These are phyloP conservation scores for Candida parachauliodes DNA, from an alignment of 805 yeast species.

Conservation along the genomic window DNA sequence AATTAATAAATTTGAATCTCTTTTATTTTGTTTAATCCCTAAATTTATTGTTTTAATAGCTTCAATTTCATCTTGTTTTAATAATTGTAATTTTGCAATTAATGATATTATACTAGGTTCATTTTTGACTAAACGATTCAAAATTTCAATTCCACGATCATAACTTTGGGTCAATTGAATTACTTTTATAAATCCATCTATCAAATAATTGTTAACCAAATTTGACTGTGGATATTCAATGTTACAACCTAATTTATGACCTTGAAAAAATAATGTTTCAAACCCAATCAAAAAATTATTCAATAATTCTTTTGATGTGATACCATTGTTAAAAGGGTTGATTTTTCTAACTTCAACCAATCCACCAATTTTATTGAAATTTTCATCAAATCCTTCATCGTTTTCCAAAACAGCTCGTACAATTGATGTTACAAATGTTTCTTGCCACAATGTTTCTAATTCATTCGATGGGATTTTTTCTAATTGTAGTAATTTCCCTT, in stretches of 20 bases:
- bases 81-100: constrained; percentile 49
- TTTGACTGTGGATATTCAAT: constrained; percentile 71
- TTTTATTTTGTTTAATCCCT: constrained; percentile 46
- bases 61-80: constrained; percentile 56
- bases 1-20: constrained; percentile 53
- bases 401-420: constrained; percentile 66
- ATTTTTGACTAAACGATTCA: constrained; percentile 45
- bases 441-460: constrained; percentile 47
- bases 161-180: constrained; percentile 63
- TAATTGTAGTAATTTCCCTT: constrained; percentile 47
- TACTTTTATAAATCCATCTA: constrained; percentile 67
- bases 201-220: constrained; percentile 60
- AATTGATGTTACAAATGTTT: constrained; percentile 63
- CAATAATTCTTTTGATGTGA: constrained; percentile 40
- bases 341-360: constrained; percentile 81
- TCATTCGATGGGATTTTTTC: constrained; percentile 58
- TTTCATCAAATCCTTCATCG: constrained; percentile 82
- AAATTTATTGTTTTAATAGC: constrained; percentile 52
- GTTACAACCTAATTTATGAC: constrained; percentile 61
- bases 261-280: constrained; percentile 61
- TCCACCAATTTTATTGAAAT: constrained; percentile 47
- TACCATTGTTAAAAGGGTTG: constrained; percentile 62
- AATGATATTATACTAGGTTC: constrained; percentile 60
- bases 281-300: constrained; percentile 58
- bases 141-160: constrained; percentile 56